These are phyloP conservation scores for Pyrenochaeta sp. DNA, from an alignment of 2,329 filamentous ascomycete genomes.

Conservation along the genomic window DNA sequence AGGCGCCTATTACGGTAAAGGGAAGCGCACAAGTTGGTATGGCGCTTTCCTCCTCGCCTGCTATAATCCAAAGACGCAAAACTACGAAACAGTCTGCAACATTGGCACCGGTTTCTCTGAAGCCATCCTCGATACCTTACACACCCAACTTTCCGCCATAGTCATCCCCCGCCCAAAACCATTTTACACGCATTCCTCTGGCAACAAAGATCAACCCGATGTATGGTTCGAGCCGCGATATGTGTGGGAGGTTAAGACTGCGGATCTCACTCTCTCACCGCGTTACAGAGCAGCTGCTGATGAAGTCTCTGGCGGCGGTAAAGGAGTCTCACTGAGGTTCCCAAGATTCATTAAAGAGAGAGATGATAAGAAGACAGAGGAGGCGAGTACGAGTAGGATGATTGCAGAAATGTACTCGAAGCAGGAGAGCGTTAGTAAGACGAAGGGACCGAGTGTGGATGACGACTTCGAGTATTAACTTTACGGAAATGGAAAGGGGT, in stretches of 20 bases:
- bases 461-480: slow-evolving; percentile 95
- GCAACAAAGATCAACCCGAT: slow-evolving; percentile 92
- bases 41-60: slow-evolving; percentile 95
- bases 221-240: slow-evolving; percentile 96
- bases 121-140: slow-evolving; percentile 86
- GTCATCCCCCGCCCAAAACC: slow-evolving; percentile 92
- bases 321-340: slow-evolving; percentile 88
- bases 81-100: slow-evolving; percentile 96
- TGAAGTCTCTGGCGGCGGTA: slow-evolving; percentile 74
- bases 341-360: slow-evolving; percentile 90
- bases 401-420: slow-evolving; percentile 97
- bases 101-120: slow-evolving; percentile 98
- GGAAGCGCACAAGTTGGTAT: slow-evolving; percentile 94
- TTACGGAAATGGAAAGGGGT: background rate
- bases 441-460: slow-evolving; percentile 85
- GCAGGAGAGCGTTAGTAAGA: slow-evolving; percentile 90
- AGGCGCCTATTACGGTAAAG: slow-evolving; percentile 91
- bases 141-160: slow-evolving; percentile 76
- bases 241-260: slow-evolving; percentile 98
- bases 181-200: slow-evolving; percentile 86
- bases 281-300: slow-evolving; percentile 90
- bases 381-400: slow-evolving; percentile 83
- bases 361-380: slow-evolving; percentile 94
- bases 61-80: slow-evolving; percentile 81
- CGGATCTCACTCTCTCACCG: slow-evolving; percentile 90